Conservation (phyloP, 768 basidiomycete species). For the Lentinula edodes region DNA sequence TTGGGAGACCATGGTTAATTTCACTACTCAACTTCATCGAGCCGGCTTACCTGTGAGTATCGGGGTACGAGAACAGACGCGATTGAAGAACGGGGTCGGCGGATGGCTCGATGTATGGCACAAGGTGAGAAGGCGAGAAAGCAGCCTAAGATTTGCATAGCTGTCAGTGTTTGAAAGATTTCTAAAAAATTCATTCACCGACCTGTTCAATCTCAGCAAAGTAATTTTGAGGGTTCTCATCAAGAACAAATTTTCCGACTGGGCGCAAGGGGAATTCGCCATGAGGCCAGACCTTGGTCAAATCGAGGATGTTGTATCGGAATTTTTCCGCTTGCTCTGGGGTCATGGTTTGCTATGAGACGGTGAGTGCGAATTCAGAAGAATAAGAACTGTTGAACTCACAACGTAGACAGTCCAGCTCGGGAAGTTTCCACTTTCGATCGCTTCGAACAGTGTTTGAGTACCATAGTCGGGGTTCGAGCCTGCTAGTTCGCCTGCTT, state of each 20-base stretch:
- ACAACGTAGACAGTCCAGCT: slow-evolving; percentile 87
- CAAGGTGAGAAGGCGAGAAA: slow-evolving; percentile 82
- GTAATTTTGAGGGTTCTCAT: slow-evolving; percentile 80
- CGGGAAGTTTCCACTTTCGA: slow-evolving; percentile 76
- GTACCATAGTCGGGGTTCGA: slow-evolving; percentile 85
- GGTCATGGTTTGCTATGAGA: slow-evolving; percentile 82
- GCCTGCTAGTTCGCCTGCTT: slow-evolving; percentile 61
- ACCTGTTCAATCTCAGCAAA: slow-evolving; percentile 96
- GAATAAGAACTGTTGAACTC: slow-evolving; percentile 19
- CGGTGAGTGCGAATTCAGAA: slow-evolving; percentile 7
- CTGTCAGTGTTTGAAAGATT: not conserved
- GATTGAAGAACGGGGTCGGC: slow-evolving; percentile 92
- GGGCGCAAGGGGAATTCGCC: slow-evolving; percentile 81
- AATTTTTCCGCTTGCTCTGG: slow-evolving; percentile 85
- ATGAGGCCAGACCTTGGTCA: slow-evolving; percentile 93
- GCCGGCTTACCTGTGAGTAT: slow-evolving; percentile 54
- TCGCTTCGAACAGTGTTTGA: slow-evolving; percentile 71
- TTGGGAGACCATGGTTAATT: not conserved
- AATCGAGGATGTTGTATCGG: slow-evolving; percentile 86
- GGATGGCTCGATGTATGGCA: slow-evolving; percentile 87
- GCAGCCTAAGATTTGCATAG: slow-evolving; percentile 42
- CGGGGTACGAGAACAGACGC: slow-evolving; percentile 92
- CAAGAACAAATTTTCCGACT: slow-evolving; percentile 78
- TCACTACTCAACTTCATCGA: not conserved
- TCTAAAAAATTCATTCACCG: slow-evolving; percentile 16